Conservation (phyloP, 352 stramenopile species). For the Halophytophthora batemanensis region DNA sequence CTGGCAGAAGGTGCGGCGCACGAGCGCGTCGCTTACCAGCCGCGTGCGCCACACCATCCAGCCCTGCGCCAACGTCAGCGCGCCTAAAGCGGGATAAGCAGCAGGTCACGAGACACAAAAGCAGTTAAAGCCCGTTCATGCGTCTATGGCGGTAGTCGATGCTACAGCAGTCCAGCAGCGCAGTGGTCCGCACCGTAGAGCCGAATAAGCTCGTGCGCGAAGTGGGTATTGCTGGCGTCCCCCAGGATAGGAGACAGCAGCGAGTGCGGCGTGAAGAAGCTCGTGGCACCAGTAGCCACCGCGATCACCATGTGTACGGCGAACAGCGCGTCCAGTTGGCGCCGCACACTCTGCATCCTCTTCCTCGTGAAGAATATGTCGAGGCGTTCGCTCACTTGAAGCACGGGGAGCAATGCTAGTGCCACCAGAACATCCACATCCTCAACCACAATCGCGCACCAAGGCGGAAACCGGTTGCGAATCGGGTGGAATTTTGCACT, state of each 20-base stretch:
- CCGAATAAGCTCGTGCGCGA: constrained; percentile 85
- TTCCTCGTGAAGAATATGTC: too few relatives aligned
- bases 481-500: too few relatives aligned
- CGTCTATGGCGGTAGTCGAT: not conserved
- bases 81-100: constrained; percentile 29
- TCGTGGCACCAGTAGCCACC: constrained; percentile 60
- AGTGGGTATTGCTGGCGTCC: constrained; percentile 74
- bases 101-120: not conserved
- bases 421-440: too few relatives aligned
- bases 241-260: constrained; percentile 74
- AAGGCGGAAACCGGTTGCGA: too few relatives aligned
- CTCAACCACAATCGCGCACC: too few relatives aligned
- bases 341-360: constrained; percentile 56
- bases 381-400: too few relatives aligned
- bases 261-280: constrained; percentile 79
- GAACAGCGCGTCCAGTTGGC: constrained; percentile 82
- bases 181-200: constrained; percentile 67
- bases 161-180: not conserved
- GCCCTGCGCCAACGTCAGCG: constrained; percentile 75
- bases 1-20: constrained; percentile 86
- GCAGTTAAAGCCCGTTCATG: not conserved
- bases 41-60: constrained; percentile 87
- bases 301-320: constrained; percentile 68
- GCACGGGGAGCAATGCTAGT: too few relatives aligned
- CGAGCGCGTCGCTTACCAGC: constrained; percentile 79